A percentile compares a stretch with the other conserved stretches of the same genome.
These are phyloP conservation scores for Bipolaris cookei DNA, from an alignment of 2,329 filamentous ascomycete species.

Conservation along the genomic window DNA sequence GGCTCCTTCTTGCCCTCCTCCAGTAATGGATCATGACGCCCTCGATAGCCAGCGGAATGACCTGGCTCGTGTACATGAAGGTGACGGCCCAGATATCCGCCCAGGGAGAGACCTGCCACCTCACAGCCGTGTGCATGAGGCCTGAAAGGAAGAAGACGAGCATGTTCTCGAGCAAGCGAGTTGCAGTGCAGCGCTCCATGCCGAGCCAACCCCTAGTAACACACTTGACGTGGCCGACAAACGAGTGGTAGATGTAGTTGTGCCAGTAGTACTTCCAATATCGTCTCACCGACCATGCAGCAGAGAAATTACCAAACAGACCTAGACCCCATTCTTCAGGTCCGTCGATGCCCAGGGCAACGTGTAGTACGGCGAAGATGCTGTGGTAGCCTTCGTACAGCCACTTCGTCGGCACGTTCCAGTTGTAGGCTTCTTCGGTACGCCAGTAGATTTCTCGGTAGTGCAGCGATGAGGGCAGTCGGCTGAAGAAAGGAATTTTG, in stretches of 20 bases:
- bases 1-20: conserved; percentile 1
- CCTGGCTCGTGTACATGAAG: conserved; percentile 25
- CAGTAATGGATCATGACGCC: conserved; percentile 13
- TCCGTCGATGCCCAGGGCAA: conserved; percentile 12
- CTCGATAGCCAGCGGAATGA: conserved; percentile 27
- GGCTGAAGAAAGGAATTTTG: conserved; percentile 8
- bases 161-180: conserved; percentile 26
- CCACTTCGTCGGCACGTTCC: conserved; percentile 21
- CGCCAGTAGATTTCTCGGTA: conserved; percentile 6
- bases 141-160: conserved; percentile 27
- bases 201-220: conserved; percentile 21
- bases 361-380: conserved; percentile 17
- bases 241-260: conserved; percentile 25
- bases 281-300: conserved; percentile 18
- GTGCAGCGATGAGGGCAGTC: conserved; percentile 10
- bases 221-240: conserved; percentile 22
- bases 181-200: conserved; percentile 3
- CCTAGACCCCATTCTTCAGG: conserved; percentile 15
- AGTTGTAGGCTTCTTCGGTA: conserved; percentile 11
- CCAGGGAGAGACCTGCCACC: conserved; percentile 13
- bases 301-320: conserved; percentile 16
- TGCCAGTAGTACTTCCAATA: conserved; percentile 35
- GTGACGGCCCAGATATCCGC: conserved; percentile 23
- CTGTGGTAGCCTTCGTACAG: conserved; percentile 24
- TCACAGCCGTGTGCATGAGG: conserved; percentile 21